Percentiles rank a stretch among this genome's conserved stretches.
Evolutionary conservation across 805 yeast species (phyloP).

Genomic region (Nakazawaea ishiwadae): DNA sequence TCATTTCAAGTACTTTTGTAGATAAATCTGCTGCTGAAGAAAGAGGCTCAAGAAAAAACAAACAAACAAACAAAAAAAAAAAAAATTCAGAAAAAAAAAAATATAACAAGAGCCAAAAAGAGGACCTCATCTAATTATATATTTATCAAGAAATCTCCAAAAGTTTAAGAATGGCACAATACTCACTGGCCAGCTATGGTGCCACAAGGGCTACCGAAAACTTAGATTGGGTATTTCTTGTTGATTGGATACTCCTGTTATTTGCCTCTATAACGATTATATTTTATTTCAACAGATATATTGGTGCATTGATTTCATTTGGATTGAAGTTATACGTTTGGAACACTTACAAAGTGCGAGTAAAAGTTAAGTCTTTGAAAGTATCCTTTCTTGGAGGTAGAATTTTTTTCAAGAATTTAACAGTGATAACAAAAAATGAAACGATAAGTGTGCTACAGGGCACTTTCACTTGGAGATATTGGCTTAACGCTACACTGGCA

Average conservation of each 20-base stretch:
- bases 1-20: no score
- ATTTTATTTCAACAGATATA: slow-evolving; percentile 70
- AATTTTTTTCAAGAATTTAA: slow-evolving; percentile 68
- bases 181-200: not conserved
- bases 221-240: slow-evolving; percentile 66
- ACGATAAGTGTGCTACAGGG: slow-evolving; percentile 69
- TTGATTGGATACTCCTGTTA: slow-evolving; percentile 74
- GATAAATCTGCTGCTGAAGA: no score
- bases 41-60: no score
- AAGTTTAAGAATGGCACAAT: not conserved
- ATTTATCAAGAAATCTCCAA: no score
- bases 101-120: no score
- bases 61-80: no score
- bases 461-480: slow-evolving; percentile 84
- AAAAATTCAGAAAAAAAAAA: no score
- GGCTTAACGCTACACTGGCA: slow-evolving; percentile 39
- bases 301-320: slow-evolving; percentile 56
- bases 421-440: slow-evolving; percentile 68
- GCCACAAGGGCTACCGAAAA: slow-evolving; percentile 4
- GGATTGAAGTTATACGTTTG: slow-evolving; percentile 51
- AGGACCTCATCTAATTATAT: no score
- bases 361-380: slow-evolving; percentile 70
- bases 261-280: slow-evolving; percentile 57
- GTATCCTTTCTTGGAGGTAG: slow-evolving; percentile 82
- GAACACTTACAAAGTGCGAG: slow-evolving; percentile 51